Conservation (phyloP, 768 basidiomycete species). For the Inosperma sp. region DNA sequence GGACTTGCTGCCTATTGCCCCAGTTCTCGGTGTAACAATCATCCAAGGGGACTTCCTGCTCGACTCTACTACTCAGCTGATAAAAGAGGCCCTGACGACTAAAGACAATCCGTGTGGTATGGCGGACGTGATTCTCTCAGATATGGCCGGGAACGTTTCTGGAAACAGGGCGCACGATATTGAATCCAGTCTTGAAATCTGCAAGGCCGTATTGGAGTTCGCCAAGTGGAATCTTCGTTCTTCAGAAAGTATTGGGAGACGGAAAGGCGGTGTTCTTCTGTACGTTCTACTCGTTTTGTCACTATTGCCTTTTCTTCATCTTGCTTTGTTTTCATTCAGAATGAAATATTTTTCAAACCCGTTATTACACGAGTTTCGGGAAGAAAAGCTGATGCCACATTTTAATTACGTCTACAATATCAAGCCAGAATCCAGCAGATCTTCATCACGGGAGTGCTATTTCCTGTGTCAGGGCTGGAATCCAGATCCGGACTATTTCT, state of each 20-base stretch:
- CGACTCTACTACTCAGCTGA: slow-evolving; percentile 40
- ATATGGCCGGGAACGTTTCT: slow-evolving; percentile 84
- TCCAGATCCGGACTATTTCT: no score
- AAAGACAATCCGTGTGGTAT: slow-evolving; percentile 32
- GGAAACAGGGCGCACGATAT: slow-evolving; percentile 68
- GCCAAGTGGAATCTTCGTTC: slow-evolving; percentile 48
- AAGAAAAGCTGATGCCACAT: slow-evolving; percentile 48
- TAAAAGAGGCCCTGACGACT: slow-evolving; percentile 34
- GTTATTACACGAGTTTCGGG: slow-evolving; percentile 58
- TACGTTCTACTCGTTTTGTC: slow-evolving; percentile 28
- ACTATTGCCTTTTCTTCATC: not conserved
- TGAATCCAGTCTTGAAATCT: slow-evolving; percentile 66
- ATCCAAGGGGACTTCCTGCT: slow-evolving; percentile 78
- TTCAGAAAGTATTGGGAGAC: slow-evolving; percentile 39
- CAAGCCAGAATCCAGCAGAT: slow-evolving; percentile 80
- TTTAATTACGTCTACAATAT: slow-evolving; percentile 65
- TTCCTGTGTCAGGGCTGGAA: slow-evolving; percentile 80
- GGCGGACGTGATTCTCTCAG: slow-evolving; percentile 81
- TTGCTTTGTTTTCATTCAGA: slow-evolving; percentile 34
- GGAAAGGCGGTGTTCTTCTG: slow-evolving; percentile 54
- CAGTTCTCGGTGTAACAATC: slow-evolving; percentile 67
- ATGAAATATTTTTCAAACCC: slow-evolving; percentile 87
- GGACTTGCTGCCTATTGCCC: slow-evolving; percentile 70
- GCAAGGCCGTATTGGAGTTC: slow-evolving; percentile 69
- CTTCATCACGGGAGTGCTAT: slow-evolving; percentile 78